Base-by-base conservation (phyloP, 2,329 filamentous ascomycete species). In the Verticillium albo-atrum region DNA sequence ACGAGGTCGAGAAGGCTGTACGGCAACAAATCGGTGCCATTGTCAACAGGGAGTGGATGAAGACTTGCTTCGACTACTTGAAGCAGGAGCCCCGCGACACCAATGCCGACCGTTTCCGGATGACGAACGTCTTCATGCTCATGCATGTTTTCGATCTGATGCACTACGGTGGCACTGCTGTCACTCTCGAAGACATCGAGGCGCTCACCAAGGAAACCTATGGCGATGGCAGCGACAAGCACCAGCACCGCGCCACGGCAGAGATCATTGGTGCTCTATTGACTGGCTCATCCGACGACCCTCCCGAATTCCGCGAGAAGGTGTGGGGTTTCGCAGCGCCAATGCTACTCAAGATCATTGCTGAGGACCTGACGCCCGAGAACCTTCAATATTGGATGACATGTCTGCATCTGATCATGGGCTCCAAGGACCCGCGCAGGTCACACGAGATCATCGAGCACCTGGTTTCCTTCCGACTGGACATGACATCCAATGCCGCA, bases 381-480 rank as follows among this genome's bases (percentile, higher is more conserved):
- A 99, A 98, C 69, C 85, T 92, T 32, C 86, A 88, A 12, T 99
- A 99, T 75, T 99, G 95, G 95, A 89, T 91, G 60, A 95, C 92
- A 0, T 97, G 96, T 71, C 80, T 99, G 52, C 94, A 97, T 69
- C 86, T 97, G 69, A 85, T 96, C 27, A 80, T 97, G 50, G 92
- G 96, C 66, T 88, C 89, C 12, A 94, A 95, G 68, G 95, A 99
- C 73, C 94, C 95, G 14, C 86, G 96, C 52, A 87, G 94, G 63
- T 88, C 88, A 3, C 92, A 90, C 79, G 94, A 96, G 64, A 82
- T 99, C 63, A 85, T 97, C 35, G 89, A 95, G 64, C 89, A 87
- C 74, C 80, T 99, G 23, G 85, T 89, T 54, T 86, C 88, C 58
- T 98, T 98, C 83, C 85, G 92, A 30, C 81, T 99, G 10, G 95